phyloP scores from a whole-genome alignment of 768 basidiomycete species.

The Suillus lakei region DNA sequence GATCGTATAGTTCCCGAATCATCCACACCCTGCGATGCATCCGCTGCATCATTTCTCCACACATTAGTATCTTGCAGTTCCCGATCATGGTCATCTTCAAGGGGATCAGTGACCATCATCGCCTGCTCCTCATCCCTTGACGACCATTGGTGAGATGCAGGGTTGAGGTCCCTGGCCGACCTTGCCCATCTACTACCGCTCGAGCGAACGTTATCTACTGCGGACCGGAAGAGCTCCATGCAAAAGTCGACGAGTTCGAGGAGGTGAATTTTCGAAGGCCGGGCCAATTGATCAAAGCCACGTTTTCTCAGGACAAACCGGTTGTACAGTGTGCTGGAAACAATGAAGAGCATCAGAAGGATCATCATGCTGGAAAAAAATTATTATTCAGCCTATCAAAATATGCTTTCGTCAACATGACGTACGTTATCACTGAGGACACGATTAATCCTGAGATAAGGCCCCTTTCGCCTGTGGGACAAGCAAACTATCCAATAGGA shows the following conservation, averaged over 20 bases:
- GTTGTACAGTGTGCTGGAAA: constrained; percentile 77
- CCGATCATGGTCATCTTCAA: constrained; percentile 21
- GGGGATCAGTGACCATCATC: constrained; percentile 26
- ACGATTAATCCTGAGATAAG: constrained; percentile 56
- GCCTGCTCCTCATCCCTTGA: constrained; percentile 37
- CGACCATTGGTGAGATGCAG: constrained; percentile 35
- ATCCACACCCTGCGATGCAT: background rate
- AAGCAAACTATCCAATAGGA: constrained; percentile 58
- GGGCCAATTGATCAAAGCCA: constrained; percentile 77
- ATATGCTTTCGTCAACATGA: constrained; percentile 16
- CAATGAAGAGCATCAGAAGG: constrained; percentile 65
- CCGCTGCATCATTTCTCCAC: background rate
- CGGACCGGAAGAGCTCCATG: constrained; percentile 21
- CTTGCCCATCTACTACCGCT: constrained; percentile 23
- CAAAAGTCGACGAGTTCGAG: constrained; percentile 28
- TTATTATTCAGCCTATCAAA: background rate
- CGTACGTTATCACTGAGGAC: constrained; percentile 64
- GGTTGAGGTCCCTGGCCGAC: constrained; percentile 20
- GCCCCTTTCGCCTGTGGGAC: constrained; percentile 65
- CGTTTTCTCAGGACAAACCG: constrained; percentile 73
- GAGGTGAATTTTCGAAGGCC: constrained; percentile 45
- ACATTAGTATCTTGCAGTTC: constrained; percentile 3
- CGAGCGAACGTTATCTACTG: constrained; percentile 15
- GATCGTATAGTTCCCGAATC: background rate
- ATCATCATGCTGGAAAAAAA: constrained; percentile 50